A percentile compares a stretch with the other conserved stretches of the same genome.
phyloP scores from a whole-genome alignment of 179 eudicot genomes.

The Drosera spatulata region DNA sequence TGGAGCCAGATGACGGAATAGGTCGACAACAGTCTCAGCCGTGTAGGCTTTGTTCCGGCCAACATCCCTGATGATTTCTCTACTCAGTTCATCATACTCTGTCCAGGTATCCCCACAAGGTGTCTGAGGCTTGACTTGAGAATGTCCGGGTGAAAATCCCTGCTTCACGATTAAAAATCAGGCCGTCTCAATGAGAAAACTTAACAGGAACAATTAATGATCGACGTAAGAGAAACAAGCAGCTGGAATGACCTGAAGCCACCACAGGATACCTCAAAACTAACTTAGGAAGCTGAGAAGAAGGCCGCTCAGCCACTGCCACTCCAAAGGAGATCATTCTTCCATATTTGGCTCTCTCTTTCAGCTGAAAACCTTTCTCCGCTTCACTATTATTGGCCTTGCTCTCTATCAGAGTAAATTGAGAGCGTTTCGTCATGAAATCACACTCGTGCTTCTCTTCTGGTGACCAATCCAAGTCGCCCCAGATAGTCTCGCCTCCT shows the following conservation, averaged over 20 bases:
- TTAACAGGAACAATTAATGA: no score
- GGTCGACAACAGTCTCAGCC: conserved; percentile 22
- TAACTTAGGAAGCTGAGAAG: conserved; percentile 29
- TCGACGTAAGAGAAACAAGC: not conserved
- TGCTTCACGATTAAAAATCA: no score
- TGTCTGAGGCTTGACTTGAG: conserved; percentile 5
- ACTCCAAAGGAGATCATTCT: conserved; percentile 48
- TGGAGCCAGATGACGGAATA: conserved; percentile 40
- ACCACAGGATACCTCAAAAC: conserved; percentile 19
- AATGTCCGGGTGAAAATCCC: no score
- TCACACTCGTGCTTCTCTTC: conserved; percentile 40
- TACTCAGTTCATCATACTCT: conserved; percentile 37
- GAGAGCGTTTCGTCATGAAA: conserved; percentile 11
- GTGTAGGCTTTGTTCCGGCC: conserved; percentile 38
- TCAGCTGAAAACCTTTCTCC: conserved; percentile 9
- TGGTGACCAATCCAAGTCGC: conserved; percentile 50
- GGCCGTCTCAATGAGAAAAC: no score
- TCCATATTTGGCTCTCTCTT: conserved; percentile 32
- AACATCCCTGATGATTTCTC: conserved; percentile 20
- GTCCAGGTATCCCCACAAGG: conserved; percentile 32
- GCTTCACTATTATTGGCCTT: conserved; percentile 20
- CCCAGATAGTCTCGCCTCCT: conserved; percentile 64
- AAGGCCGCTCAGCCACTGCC: conserved; percentile 28
- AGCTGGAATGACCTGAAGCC: no score
- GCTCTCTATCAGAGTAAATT: conserved; percentile 5